Conservation (phyloP, 176 grass and related monocot species). For the Pontederia crassipes region DNA sequence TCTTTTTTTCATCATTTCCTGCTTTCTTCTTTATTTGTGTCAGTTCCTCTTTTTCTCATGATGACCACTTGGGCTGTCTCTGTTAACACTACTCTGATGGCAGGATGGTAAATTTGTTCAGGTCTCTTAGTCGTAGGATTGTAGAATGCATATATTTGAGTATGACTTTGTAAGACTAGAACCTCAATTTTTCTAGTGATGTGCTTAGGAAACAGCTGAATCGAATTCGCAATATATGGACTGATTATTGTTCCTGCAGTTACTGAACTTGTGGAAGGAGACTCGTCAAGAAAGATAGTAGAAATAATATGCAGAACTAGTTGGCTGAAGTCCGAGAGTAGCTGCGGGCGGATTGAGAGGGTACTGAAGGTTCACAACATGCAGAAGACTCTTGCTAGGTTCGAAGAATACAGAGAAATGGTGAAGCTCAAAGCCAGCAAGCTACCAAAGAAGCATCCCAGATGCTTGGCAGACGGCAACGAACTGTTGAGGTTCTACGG, state of each 20-base stretch:
- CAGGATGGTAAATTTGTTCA: too few species aligned
- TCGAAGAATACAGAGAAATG: constrained; percentile 87
- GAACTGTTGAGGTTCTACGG: constrained; percentile 8
- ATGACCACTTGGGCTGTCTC: too few species aligned
- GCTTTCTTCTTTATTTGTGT: too few species aligned
- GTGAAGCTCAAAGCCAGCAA: constrained; percentile 77
- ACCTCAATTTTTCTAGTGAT: neutral
- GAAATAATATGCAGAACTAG: constrained; percentile 96
- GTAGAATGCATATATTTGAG: too few species aligned
- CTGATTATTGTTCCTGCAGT: constrained; percentile 26
- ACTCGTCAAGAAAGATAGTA: constrained; percentile 93
- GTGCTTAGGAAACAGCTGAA: too few species aligned
- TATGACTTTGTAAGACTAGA: neutral
- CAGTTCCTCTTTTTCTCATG: too few species aligned
- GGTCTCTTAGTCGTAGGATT: too few species aligned
- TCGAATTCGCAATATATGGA: neutral
- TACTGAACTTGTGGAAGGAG: constrained; percentile 86
- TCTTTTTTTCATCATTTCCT: too few species aligned
- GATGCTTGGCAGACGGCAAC: constrained; percentile 13
- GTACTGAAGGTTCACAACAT: constrained; percentile 99
- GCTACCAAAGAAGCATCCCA: constrained; percentile 14
- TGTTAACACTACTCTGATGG: too few species aligned
- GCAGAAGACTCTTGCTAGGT: constrained; percentile 70
- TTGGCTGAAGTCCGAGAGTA: constrained; percentile 80
- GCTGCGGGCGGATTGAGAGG: constrained; percentile 62